Conservation (phyloP, 192 early-diverging fungal genomes). For the Backusella psychrophila region DNA sequence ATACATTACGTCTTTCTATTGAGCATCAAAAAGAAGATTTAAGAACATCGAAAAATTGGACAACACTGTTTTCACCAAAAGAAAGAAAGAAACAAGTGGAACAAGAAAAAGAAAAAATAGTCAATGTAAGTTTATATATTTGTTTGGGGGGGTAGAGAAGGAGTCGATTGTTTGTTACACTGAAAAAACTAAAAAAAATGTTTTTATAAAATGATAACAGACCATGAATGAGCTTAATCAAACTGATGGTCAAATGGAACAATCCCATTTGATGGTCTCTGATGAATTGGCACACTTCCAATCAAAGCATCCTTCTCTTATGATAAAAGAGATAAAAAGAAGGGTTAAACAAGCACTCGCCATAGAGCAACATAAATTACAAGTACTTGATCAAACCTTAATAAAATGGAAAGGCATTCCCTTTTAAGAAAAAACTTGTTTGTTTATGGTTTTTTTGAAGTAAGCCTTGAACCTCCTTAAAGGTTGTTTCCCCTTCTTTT, state of each 20-base stretch:
- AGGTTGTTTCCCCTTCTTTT: neutral
- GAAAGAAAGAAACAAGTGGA: conserved; percentile 35
- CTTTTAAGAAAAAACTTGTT: conserved; percentile 7
- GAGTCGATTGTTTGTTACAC: neutral
- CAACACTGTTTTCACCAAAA: conserved; percentile 17
- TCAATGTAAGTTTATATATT: conserved; percentile 30
- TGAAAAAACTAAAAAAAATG: neutral
- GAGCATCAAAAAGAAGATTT: conserved; percentile 28
- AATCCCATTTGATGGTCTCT: conserved; percentile 44
- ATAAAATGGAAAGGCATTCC: conserved; percentile 4
- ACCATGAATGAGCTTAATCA: conserved; percentile 39
- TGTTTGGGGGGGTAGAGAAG: neutral
- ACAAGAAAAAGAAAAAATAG: conserved; percentile 40
- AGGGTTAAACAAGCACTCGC: neutral
- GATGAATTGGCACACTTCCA: conserved; percentile 51
- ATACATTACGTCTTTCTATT: conserved; percentile 13
- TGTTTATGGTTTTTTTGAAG: conserved; percentile 3
- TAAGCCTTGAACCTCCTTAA: conserved; percentile 4
- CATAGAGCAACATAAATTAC: conserved; percentile 19
- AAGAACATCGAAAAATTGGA: conserved; percentile 7
- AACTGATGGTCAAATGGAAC: conserved; percentile 39
- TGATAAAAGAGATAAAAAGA: conserved; percentile 7
- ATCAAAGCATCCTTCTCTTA: conserved; percentile 36
- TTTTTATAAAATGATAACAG: conserved; percentile 20
- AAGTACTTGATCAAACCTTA: conserved; percentile 10